Evolutionary conservation across 805 yeast species (phyloP).

Genomic region (Candida arabinofermentans): DNA sequence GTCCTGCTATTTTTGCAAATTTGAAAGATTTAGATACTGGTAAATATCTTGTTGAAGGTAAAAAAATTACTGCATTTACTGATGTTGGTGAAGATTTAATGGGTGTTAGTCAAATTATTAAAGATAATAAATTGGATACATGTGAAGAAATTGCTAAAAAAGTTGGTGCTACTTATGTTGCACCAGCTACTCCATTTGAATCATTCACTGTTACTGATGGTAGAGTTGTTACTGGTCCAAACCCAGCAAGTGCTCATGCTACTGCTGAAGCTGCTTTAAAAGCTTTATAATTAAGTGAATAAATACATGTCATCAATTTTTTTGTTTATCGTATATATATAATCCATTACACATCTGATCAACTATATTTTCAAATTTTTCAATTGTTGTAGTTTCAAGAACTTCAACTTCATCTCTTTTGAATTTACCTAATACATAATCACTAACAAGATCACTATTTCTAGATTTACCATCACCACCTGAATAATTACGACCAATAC

Average conservation of each 20-base stretch:
- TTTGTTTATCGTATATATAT: constrained; percentile 24
- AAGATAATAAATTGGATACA: constrained; percentile 28
- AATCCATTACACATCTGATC: constrained; percentile 31
- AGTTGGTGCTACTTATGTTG: constrained; percentile 40
- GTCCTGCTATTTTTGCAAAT: constrained; percentile 55
- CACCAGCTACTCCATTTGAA: constrained; percentile 50
- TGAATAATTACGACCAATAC: constrained; percentile 65
- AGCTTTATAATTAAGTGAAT: constrained; percentile 3
- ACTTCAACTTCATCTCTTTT: constrained; percentile 38
- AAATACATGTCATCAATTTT: not conserved
- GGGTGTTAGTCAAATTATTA: constrained; percentile 27
- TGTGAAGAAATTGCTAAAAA: constrained; percentile 36
- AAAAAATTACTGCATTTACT: constrained; percentile 58
- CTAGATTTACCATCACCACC: constrained; percentile 36
- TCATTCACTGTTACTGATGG: constrained; percentile 52
- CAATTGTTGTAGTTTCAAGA: constrained; percentile 38
- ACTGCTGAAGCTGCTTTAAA: constrained; percentile 8
- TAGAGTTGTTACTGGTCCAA: constrained; percentile 59
- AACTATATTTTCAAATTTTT: constrained; percentile 35
- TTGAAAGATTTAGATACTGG: constrained; percentile 41
- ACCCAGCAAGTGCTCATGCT: constrained; percentile 36
- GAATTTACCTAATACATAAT: constrained; percentile 61
- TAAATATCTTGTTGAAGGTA: constrained; percentile 45
- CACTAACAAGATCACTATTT: constrained; percentile 40
- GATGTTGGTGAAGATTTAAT: constrained; percentile 45